Percentiles rank a stretch among this genome's conserved stretches.
These are phyloP conservation scores for Diaporthe amygdali DNA, from an alignment of 2,329 filamentous ascomycete species.

Conservation along the genomic window DNA sequence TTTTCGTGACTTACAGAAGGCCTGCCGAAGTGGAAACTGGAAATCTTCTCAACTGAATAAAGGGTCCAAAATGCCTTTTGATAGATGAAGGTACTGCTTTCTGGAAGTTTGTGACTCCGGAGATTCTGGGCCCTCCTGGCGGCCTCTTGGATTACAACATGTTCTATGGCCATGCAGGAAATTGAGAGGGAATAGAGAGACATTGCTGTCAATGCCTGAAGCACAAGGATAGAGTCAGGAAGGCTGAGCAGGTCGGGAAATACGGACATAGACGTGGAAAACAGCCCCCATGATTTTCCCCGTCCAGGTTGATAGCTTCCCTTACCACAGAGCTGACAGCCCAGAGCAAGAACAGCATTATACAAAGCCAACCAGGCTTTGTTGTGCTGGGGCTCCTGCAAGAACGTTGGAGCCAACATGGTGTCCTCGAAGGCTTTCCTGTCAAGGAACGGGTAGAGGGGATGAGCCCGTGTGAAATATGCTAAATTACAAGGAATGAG, in stretches of 20 bases:
- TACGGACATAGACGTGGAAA: constrained; percentile 40
- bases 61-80: constrained; percentile 37
- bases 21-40: constrained; percentile 36
- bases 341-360: constrained; percentile 42
- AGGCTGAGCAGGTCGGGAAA: constrained; percentile 40
- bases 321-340: constrained; percentile 40
- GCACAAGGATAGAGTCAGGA: constrained; percentile 35
- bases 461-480: constrained; percentile 46
- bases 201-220: constrained; percentile 39
- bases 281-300: constrained; percentile 45
- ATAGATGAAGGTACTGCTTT: constrained; percentile 26
- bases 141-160: constrained; percentile 37
- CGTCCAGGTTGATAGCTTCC: constrained; percentile 44
- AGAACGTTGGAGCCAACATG: constrained; percentile 33
- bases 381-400: constrained; percentile 31
- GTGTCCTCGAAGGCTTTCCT: constrained; percentile 39
- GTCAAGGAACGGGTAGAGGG: constrained; percentile 46
- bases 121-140: constrained; percentile 37
- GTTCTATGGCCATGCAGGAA: constrained; percentile 37
- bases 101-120: constrained; percentile 28
- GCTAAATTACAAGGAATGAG: constrained; percentile 25
- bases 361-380: constrained; percentile 44
- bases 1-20: constrained; percentile 32
- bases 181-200: constrained; percentile 34
- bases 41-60: constrained; percentile 34